These are phyloP conservation scores for Phytopythium kandeliae DNA, from an alignment of 352 stramenopile species.

Conservation along the genomic window DNA sequence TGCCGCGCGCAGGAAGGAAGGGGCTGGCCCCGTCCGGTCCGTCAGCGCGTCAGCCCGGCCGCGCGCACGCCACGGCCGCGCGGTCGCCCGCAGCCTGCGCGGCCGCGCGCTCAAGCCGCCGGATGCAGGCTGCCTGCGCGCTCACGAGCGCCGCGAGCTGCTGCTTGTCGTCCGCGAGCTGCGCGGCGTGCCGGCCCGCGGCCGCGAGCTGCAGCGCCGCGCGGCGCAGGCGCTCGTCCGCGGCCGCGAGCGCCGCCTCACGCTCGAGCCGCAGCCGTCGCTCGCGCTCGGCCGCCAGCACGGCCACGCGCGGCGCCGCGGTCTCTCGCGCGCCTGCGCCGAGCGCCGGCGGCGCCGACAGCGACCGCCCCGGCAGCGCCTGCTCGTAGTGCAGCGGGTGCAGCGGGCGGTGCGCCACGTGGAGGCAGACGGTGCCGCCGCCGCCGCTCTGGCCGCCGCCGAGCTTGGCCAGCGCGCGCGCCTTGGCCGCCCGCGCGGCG, in stretches of 20 bases:
- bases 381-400: conserved; percentile 1
- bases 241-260: conserved; percentile 30
- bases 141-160: conserved; percentile 31
- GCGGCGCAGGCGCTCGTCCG: conserved; percentile 43
- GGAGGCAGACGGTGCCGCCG: neutral
- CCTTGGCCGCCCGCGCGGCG: conserved; percentile 4
- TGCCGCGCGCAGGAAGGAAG: too few relatives aligned
- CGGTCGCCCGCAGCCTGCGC: too few relatives aligned
- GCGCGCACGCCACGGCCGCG: too few relatives aligned
- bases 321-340: conserved; percentile 1
- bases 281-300: conserved; percentile 30
- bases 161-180: conserved; percentile 43
- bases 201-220: conserved; percentile 34
- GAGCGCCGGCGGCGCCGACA: conserved; percentile 5
- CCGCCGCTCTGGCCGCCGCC: too few relatives aligned
- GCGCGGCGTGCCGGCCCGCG: conserved; percentile 26
- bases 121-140: conserved; percentile 35
- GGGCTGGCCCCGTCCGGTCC: too few relatives aligned
- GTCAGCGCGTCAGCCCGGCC: too few relatives aligned
- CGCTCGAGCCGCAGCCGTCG: conserved; percentile 41
- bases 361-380: conserved; percentile 4
- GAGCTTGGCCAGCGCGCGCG: conserved; percentile 4
- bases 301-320: conserved; percentile 22
- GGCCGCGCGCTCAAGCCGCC: conserved; percentile 48
- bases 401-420: neutral